Conservation (phyloP, 495 filamentous ascomycete species). For the Penicillium steckii region DNA sequence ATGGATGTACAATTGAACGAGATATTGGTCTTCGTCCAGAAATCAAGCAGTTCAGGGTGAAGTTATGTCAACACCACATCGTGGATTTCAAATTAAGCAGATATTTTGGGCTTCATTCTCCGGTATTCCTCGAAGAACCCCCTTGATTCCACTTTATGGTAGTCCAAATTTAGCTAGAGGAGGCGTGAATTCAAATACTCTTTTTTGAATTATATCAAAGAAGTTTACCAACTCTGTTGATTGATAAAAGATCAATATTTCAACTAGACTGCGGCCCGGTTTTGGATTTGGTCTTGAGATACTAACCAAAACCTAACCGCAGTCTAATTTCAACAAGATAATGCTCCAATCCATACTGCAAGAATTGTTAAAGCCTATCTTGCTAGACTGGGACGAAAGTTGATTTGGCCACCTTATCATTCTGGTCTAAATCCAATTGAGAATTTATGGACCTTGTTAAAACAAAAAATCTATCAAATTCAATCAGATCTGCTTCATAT, state of each 20-base stretch:
- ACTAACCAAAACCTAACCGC: too few species aligned
- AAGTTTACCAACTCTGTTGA: conserved; percentile 6
- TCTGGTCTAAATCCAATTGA: conserved; percentile 15
- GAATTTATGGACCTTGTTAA: conserved; percentile 21
- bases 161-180: neutral
- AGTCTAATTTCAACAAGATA: conserved; percentile 26
- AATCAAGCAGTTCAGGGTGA: neutral
- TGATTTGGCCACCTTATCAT: conserved; percentile 9
- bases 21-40: conserved; percentile 2
- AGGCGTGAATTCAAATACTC: conserved; percentile 6
- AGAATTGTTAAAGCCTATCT: conserved; percentile 8
- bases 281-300: too few species aligned
- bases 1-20: conserved; percentile 11
- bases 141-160: conserved; percentile 7
- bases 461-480: conserved; percentile 13
- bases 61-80: neutral
- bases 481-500: conserved; percentile 1
- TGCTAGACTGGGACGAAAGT: conserved; percentile 1
- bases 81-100: conserved; percentile 9
- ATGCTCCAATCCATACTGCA: conserved; percentile 13
- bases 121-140: conserved; percentile 5
- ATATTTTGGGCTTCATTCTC: conserved; percentile 15
- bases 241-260: conserved; percentile 4
- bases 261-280: too few species aligned
- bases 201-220: conserved; percentile 7